phyloP scores from a whole-genome alignment of 192 early-diverging fungal genomes.

The Backusella mclennaniae region DNA sequence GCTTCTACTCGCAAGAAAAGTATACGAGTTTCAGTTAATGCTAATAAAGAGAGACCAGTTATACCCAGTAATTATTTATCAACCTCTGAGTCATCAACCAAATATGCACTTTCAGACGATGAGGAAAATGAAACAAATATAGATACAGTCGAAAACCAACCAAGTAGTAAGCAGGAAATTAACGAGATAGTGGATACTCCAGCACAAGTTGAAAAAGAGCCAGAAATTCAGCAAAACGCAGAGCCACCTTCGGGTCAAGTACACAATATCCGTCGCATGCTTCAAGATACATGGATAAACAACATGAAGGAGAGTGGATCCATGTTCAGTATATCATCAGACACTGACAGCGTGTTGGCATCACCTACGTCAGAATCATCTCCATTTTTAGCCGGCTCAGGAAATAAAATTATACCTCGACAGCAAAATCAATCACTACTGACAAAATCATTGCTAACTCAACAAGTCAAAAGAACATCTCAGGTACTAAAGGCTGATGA shows the following conservation, averaged over 20 bases:
- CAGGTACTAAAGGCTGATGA: not conserved
- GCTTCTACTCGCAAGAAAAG: not conserved
- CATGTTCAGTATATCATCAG: conserved; percentile 22
- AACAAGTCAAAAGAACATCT: conserved; percentile 1
- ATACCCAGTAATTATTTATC: not conserved
- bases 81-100: not conserved
- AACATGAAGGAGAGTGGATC: conserved; percentile 20
- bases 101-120: not conserved
- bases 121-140: not conserved
- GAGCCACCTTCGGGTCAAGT: conserved; percentile 12
- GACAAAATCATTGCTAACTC: not conserved
- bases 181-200: not conserved
- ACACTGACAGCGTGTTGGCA: not conserved
- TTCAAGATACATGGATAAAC: conserved; percentile 29
- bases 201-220: not conserved
- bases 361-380: not conserved
- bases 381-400: not conserved
- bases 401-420: not conserved
- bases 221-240: not conserved
- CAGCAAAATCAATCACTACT: conserved; percentile 16
- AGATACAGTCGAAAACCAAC: not conserved
- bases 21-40: not conserved
- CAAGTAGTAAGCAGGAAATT: not conserved
- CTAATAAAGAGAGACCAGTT: not conserved
- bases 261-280: conserved; percentile 19